Percentiles rank a stretch among this genome's conserved stretches.
Evolutionary conservation across 2,329 filamentous ascomycete genomes (phyloP).

Genomic region (Chalaropsis ovoidea): DNA sequence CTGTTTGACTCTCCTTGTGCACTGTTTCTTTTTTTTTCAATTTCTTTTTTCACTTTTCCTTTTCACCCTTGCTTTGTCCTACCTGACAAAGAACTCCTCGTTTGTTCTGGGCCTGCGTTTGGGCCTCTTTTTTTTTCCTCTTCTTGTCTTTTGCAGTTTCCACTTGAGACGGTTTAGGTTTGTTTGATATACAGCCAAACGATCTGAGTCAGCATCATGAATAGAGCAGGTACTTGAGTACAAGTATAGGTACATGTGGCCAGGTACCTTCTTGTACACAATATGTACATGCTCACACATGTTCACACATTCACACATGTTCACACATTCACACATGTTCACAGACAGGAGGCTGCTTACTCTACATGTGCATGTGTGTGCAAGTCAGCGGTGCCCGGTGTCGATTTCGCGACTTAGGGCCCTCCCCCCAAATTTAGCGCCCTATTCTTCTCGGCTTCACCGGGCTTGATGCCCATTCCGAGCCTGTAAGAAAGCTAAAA

Average conservation of each 20-base stretch:
- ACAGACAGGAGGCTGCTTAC: not conserved
- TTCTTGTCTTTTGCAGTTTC: not conserved
- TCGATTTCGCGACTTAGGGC: not conserved
- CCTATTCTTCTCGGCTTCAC: slow-evolving; percentile 7
- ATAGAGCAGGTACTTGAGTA: not conserved
- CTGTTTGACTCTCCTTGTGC: not conserved
- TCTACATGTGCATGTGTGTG: not conserved
- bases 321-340: too few species aligned
- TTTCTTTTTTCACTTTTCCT: too few species aligned
- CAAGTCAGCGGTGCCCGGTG: not conserved
- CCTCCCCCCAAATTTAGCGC: slow-evolving; percentile 10
- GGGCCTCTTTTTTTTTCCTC: not conserved
- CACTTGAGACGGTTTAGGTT: not conserved
- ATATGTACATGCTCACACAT: too few species aligned
- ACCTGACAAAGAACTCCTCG: slow-evolving; percentile 1
- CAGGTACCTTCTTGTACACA: not conserved
- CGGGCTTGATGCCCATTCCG: not conserved
- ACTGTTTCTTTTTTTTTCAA: too few species aligned
- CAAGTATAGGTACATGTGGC: not conserved
- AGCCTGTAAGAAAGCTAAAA: not conserved
- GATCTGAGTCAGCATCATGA: not conserved
- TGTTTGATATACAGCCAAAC: not conserved
- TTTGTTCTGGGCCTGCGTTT: not conserved
- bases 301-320: too few species aligned
- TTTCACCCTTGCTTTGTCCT: slow-evolving; percentile 2